Base-by-base conservation (phyloP, 331 rosid species). In the Arachis monticola region DNA sequence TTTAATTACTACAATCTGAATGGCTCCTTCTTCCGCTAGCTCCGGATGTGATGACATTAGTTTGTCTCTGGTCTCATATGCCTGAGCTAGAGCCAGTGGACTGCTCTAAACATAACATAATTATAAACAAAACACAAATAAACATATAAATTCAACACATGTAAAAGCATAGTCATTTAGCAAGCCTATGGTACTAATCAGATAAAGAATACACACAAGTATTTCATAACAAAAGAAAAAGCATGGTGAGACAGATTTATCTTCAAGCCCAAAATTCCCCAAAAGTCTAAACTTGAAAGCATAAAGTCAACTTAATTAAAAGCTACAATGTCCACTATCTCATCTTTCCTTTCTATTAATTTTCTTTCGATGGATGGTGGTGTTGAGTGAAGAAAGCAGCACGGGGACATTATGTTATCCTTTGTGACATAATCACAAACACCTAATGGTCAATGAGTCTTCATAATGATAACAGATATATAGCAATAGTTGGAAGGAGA, bases 51-150 rank as follows among this genome's bases (percentile, higher is more conserved):
- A 51, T 7, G 91, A 92, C 76, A 91, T 88, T 75, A 93, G 96
- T 64, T 89, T 93, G 55, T 88, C 90, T 77, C 96, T 88, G 7
- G 98, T 93, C 85, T 93, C 96, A 51, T 88, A 52, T 70, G 97
- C 98, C 84, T 93, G 98, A 80, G 97, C 96, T 47, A 91, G 88
- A 65, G 97, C 98, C 76, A 93, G 84, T 74, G 97, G 97, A 77
- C 98, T 93, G 88, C 87, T 85, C 97, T 87, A 88, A 86, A 83
- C 59, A 77, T 63, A 79, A 78, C 65, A 40, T 48, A 3, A 55
- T 7, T 75, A 85, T 78, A 52, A 85, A 81, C 79, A 83, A 87
- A 60, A 68, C 66, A 83, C 27, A 46, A 56, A 72, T n/a, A 67
- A 52, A 8, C 32, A 51, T 42, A 50, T 3, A 4, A 60, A 58